Conservation (phyloP, 352 stramenopile genomes). For the Phytophthora capsici region DNA sequence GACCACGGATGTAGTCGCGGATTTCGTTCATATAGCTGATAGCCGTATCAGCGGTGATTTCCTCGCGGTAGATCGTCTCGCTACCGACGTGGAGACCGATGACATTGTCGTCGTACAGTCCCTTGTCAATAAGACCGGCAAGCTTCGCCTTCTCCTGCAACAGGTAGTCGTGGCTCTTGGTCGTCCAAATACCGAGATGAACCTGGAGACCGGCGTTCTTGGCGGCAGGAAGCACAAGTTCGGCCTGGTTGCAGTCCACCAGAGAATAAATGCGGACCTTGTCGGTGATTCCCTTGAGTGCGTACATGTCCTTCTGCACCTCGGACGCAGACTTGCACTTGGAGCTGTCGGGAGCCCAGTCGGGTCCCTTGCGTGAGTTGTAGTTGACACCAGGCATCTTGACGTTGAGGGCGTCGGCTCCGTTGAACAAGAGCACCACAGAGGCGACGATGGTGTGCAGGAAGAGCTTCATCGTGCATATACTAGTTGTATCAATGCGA, state of each 20-base stretch:
- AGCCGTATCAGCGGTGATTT: constrained; percentile 51
- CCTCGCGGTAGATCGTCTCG: constrained; percentile 73
- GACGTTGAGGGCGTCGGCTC: constrained; percentile 49
- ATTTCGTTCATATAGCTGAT: constrained; percentile 71
- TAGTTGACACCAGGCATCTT: constrained; percentile 81
- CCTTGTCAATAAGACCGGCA: constrained; percentile 40
- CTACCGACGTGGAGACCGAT: constrained; percentile 65
- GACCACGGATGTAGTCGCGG: constrained; percentile 48
- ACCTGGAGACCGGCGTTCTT: constrained; percentile 57
- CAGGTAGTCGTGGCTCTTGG: constrained; percentile 41
- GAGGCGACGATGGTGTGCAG: constrained; percentile 25
- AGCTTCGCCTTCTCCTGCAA: constrained; percentile 57
- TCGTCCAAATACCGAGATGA: constrained; percentile 74
- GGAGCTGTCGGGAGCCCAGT: constrained; percentile 45
- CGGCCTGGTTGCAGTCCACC: constrained; percentile 56
- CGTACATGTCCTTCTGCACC: constrained; percentile 62
- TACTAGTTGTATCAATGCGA: not conserved
- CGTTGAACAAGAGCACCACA: constrained; percentile 16
- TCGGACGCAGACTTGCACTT: constrained; percentile 58
- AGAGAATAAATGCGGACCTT: constrained; percentile 78
- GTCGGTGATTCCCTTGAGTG: constrained; percentile 51
- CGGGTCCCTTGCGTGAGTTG: constrained; percentile 66
- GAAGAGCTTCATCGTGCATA: constrained; percentile 43
- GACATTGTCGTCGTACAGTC: constrained; percentile 57
- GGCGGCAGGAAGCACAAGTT: constrained; percentile 51